Base-by-base conservation (phyloP, 1,284 basidiomycete species). In the Naganishia liquefaciens region DNA sequence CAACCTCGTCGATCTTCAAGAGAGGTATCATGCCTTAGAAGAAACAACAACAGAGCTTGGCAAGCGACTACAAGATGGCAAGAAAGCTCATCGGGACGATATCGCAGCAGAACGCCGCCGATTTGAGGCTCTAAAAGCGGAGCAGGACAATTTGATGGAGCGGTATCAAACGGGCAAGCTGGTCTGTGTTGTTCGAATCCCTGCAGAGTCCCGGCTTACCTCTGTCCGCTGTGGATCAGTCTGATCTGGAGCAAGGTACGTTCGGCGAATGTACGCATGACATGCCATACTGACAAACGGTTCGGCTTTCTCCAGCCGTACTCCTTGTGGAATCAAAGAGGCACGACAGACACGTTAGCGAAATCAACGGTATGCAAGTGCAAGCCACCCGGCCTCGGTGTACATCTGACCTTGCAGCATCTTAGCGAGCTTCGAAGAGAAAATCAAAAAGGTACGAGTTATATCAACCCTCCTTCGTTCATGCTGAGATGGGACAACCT, bases 31-130 rank as follows among this genome's bases (percentile, higher is more conserved):
- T 3, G n/a, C 37, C 10, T 27, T 50, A 3, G 21, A 50, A 40
- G 33, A 60, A n/a, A 23, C 17, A 23, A 13, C 49, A 39, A 46
- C 49, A 10, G 57, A 60, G 33, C 21, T 60, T 21, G 37, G 27
- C 17, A 60, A 60, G 33, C 49, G 30, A 25, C 33, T 37, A 5
- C 33, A 60, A 25, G 57, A 60, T 60, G 57, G 57, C 57, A 47
- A 50, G 28, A 46, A 46, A 11, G 57, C 57, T 21, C 57, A 60
- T 40, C 44, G 27, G 2, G 57, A 60, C 17, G 57, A 60, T 27
- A 46, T 60, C n/a, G 40, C 33, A 46, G 39, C 30, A 23, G 57
- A 60, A 37, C 46, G 57, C 21, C 30, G 33, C 3, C 23, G 21
- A 28, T 60, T 40, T 27, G 57, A 60, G 23, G 33, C 25, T 9